A percentile compares a stretch with the other conserved stretches of the same genome.
These are phyloP conservation scores for Wickerhamomyces bovis DNA, from an alignment of 805 yeast genomes.

Conservation along the genomic window DNA sequence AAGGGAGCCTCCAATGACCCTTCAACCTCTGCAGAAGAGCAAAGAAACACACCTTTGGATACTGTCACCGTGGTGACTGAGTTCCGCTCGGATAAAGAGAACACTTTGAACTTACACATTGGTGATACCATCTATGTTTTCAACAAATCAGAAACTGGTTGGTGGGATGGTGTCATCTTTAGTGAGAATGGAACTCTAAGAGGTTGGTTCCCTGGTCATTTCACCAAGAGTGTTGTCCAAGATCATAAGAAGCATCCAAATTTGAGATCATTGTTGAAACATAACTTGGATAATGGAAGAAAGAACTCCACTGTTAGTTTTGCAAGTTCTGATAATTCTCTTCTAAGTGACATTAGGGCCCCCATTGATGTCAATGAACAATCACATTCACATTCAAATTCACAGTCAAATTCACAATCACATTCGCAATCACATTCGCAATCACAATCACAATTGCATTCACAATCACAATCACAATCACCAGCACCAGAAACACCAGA, in stretches of 20 bases:
- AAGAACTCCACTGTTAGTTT: slow-evolving; percentile 46
- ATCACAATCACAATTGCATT: too few species aligned
- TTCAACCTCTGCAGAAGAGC: not conserved
- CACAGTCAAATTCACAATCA: too few species aligned
- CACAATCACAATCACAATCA: not conserved
- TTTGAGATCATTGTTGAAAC: slow-evolving; percentile 18
- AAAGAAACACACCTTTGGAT: slow-evolving; percentile 34
- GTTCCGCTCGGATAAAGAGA: slow-evolving; percentile 45
- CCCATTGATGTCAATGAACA: not conserved
- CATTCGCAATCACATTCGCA: too few species aligned
- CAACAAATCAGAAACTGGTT: slow-evolving; percentile 56
- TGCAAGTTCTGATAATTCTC: slow-evolving; percentile 28
- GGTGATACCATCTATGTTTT: slow-evolving; percentile 72
- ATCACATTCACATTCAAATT: too few species aligned
- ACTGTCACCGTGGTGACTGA: slow-evolving; percentile 55
- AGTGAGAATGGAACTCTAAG: slow-evolving; percentile 33
- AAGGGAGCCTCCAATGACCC: not conserved
- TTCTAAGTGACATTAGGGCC: slow-evolving; percentile 1
- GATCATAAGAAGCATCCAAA: slow-evolving; percentile 12
- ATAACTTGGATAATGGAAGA: slow-evolving; percentile 24
- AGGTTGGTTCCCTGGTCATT: slow-evolving; percentile 84
- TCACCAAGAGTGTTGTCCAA: slow-evolving; percentile 33
- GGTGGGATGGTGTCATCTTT: slow-evolving; percentile 79
- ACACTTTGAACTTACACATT: slow-evolving; percentile 45
- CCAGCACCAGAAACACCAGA: slow-evolving; percentile 9